Evolutionary conservation across 2,329 filamentous ascomycete genomes (phyloP), one percentile per base, ranked within the genome.

Genomic region (Cercospora brassicicola): DNA sequence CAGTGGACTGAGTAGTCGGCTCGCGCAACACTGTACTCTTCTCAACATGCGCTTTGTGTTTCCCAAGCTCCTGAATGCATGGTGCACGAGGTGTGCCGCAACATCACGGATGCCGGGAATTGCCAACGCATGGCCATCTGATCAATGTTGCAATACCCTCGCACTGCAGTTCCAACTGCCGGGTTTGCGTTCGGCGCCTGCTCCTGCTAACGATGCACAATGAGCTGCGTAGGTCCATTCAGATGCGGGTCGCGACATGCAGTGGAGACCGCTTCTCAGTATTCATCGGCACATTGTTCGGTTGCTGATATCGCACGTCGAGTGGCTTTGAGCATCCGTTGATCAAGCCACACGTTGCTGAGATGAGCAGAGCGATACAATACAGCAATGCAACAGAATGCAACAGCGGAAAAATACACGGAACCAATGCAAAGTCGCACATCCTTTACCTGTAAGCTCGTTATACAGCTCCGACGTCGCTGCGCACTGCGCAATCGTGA

Each of bases 11-110:
- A 64, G 23, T 36, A 55, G 15, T 23, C n/a, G 31, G 15, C 26
- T 61, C 7, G 36, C 20, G 36, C 20, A 18, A 20, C 51, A 53
- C 62, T 39, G 48, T 57, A 26, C 31, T 53, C 31, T 30, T 55
- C 53, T 64, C 62, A 57, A 42, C 62, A 33, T 56, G 62, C 26
- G 48, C 18, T 9, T 33, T 42, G 51, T 64, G 62, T 62, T 15
- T n/a, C 15, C 51, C 11, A 28, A n/a, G 23, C 13, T 56, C 10
- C 15, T 33, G 60, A 7, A 18, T 33, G 28, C 45, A 39, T 30
- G 26, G 23, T 30, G 60, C 28, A 36, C 42, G 51, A 31, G 13
- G 36, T n/a, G 36, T 36, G 15, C 11, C 59, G 36, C 36, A 42
- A 26, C 23, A 36, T 61, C 6, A 13, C n/a, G 28, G 28, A 11